Evolutionary conservation across 352 stramenopile species (phyloP), one percentile per base, ranked within the genome.

Genomic region (Lagenidium sp.): DNA sequence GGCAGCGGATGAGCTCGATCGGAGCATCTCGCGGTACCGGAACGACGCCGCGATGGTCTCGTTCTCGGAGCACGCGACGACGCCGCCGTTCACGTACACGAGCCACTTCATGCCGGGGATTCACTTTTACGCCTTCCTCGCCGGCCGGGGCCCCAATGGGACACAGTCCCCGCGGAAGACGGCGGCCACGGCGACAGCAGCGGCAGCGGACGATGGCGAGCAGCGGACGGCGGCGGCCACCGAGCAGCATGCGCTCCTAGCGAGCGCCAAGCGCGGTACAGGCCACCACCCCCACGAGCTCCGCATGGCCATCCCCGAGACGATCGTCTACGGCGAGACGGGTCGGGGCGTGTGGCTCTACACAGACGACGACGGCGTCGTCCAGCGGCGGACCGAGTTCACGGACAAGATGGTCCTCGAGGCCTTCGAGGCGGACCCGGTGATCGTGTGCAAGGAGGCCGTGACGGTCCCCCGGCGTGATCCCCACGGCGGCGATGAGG

Each of bases 111-210:
- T 89, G 60, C 77, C 73, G n/a, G 77, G 76, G 13, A 62, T 81
- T 16, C 73, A 89, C 40, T 89, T 89, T 36, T 89, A 82, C 44
- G 81, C 77, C 0, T 82, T 89, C 32, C 55, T 89, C n/a, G 77
- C 73, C 1, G 45, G 51, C 6, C 82, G 78, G 62, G 71, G 77
- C n/a, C 28, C 28, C 28, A 15, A 15, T 15, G 28, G 8, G 28
- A 32, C 28, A 15, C 28, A 13, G 28, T 13, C 8, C 15, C 28
- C 28, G 15, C 28, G 28, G 8, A 15, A 15, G 8, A 15, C 8
- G 8, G 28, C 8, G 8, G 28, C 15, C 28, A 32, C 8, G 8
- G 15, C 8, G 8, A 13, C 15, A 8, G 28, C 8, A 32, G 28
- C 28, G 8, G 28, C 8, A 13, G 28, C 28, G 28, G 28, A 32